Percentiles rank a stretch among this genome's conserved stretches.
phyloP scores from a whole-genome alignment of 169 alveolate genomes.

The Plasmodium inui region DNA sequence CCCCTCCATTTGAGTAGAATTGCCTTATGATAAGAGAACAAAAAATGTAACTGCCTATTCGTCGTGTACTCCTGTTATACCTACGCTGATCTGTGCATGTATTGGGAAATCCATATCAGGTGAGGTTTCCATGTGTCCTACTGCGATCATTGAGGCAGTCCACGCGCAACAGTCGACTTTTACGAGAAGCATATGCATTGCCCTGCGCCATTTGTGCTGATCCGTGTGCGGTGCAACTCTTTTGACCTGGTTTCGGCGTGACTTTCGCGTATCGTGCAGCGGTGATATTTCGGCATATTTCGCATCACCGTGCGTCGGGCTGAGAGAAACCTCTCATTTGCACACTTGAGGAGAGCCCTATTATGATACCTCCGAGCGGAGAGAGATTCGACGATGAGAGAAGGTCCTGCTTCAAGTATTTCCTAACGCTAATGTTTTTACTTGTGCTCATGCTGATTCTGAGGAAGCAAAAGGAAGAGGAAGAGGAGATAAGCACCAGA shows the following conservation, averaged over 20 bases:
- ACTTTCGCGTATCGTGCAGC: not conserved
- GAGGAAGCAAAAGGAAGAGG: slow-evolving; percentile 68
- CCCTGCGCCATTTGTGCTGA: not conserved
- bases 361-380: slow-evolving; percentile 45
- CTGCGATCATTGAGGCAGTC: not conserved
- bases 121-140: not conserved
- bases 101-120: not conserved
- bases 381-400: slow-evolving; percentile 49
- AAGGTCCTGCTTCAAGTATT: slow-evolving; percentile 51
- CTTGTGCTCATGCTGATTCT: slow-evolving; percentile 23
- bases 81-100: not conserved
- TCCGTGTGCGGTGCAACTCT: not conserved
- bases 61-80: not conserved
- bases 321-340: not conserved
- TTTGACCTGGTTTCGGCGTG: not conserved
- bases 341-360: not conserved
- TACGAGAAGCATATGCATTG: not conserved
- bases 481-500: slow-evolving; percentile 21
- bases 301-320: not conserved
- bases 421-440: slow-evolving; percentile 61
- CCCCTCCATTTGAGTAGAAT: not conserved
- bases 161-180: not conserved
- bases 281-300: not conserved
- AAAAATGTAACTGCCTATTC: not conserved
- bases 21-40: not conserved